Percentiles rank a stretch among this genome's conserved stretches.
phyloP scores from a whole-genome alignment of 1,139 yeast genomes.

The Blastobotrys niveus region DNA sequence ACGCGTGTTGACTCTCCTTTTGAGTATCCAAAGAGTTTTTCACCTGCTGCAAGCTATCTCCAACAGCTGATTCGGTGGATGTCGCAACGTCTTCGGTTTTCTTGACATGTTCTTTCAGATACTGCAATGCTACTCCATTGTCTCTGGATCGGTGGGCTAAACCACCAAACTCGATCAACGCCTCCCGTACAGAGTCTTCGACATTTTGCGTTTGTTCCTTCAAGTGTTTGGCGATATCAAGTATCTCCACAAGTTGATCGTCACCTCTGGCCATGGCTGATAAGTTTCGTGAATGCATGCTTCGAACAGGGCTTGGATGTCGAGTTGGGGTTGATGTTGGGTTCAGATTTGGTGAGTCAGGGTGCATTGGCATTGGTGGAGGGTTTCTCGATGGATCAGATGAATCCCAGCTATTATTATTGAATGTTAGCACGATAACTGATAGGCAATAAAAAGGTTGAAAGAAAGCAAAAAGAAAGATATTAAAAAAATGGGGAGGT shows the following conservation, averaged over 20 bases:
- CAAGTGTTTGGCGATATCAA: conserved; percentile 29
- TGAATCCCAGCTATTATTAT: conserved; percentile 31
- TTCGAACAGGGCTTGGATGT: conserved; percentile 15
- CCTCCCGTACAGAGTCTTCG: conserved; percentile 36
- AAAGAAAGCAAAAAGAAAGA: neutral
- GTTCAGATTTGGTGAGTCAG: conserved; percentile 32
- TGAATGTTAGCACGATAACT: neutral
- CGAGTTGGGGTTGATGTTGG: conserved; percentile 19
- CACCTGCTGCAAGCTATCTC: conserved; percentile 21
- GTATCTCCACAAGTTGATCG: conserved; percentile 29
- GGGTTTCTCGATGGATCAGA: conserved; percentile 38
- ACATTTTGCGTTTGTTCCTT: conserved; percentile 30
- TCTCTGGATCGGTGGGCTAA: conserved; percentile 41
- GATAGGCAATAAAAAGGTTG: neutral
- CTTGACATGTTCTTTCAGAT: conserved; percentile 28
- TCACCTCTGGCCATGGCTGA: conserved; percentile 22
- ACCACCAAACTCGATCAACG: conserved; percentile 39
- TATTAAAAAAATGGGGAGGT: neutral
- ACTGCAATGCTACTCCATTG: conserved; percentile 39
- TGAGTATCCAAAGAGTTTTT: conserved; percentile 23
- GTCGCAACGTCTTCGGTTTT: conserved; percentile 20
- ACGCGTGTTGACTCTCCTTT: conserved; percentile 23
- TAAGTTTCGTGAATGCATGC: conserved; percentile 15
- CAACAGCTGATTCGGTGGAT: conserved; percentile 19
- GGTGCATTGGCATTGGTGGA: conserved; percentile 36